A percentile compares a stretch with the other conserved stretches of the same genome.
Evolutionary conservation across 2,329 filamentous ascomycete genomes (phyloP).

Genomic region (Botrytis elliptica): DNA sequence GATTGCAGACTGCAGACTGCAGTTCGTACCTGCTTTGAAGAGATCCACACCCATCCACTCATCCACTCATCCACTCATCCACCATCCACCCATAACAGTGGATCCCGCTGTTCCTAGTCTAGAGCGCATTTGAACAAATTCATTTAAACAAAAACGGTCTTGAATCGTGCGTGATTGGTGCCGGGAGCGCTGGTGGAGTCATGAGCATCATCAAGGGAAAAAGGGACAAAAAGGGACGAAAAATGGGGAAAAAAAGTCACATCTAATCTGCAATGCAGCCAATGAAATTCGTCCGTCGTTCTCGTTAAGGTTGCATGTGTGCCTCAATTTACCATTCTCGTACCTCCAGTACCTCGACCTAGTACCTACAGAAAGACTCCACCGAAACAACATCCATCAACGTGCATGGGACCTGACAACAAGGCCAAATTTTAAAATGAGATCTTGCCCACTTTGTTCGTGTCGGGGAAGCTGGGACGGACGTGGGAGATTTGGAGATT

Average conservation of each 20-base stretch:
- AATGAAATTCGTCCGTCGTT: neutral
- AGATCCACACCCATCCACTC: neutral
- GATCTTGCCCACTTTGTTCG: conserved; percentile 7
- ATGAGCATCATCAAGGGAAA: neutral
- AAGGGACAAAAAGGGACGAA: neutral
- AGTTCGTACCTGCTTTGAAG: conserved; percentile 11
- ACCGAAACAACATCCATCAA: neutral
- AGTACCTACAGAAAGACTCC: neutral
- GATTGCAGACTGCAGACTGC: neutral
- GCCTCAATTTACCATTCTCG: neutral
- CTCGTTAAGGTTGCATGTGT: conserved; percentile 6
- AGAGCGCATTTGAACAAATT: neutral
- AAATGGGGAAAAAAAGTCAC: neutral
- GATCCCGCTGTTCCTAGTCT: neutral
- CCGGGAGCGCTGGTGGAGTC: neutral
- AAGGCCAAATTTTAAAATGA: conserved; percentile 17
- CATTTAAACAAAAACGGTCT: neutral
- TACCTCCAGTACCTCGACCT: too few relatives aligned
- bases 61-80: neutral
- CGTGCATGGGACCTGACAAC: neutral
- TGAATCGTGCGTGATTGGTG: neutral
- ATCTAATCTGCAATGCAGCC: neutral
- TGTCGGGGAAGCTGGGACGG: neutral
- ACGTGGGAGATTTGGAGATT: neutral
- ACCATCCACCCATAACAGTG: neutral